phyloP scores from a whole-genome alignment of 495 filamentous ascomycete species.

The Neurospora sp. region DNA sequence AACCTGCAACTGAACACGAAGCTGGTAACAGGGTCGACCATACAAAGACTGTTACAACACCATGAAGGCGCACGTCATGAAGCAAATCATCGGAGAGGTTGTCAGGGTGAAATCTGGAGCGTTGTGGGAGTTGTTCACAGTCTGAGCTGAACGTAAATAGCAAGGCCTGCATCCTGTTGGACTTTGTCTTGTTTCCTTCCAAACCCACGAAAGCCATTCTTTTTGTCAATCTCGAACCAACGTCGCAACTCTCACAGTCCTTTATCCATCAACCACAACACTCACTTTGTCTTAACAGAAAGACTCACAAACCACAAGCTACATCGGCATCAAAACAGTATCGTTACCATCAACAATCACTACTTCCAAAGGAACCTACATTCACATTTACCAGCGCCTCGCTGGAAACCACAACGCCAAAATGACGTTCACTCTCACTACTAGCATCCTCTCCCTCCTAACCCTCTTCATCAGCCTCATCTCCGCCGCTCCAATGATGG shows the following conservation, averaged over 20 bases:
- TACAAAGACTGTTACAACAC: background rate
- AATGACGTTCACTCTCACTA: background rate
- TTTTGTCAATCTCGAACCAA: background rate
- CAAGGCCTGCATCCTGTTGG: background rate
- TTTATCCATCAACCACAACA: background rate
- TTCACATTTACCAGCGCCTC: background rate
- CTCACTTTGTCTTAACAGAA: background rate
- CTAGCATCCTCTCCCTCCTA: background rate
- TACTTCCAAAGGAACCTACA: background rate
- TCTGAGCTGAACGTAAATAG: background rate
- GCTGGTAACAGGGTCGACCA: background rate
- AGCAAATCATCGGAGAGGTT: background rate
- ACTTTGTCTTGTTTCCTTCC: background rate
- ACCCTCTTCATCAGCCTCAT: background rate
- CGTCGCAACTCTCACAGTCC: background rate
- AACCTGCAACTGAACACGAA: background rate
- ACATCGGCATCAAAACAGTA: background rate
- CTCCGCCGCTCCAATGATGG: background rate
- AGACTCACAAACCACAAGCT: background rate
- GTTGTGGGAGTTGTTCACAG: background rate
- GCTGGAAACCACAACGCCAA: background rate
- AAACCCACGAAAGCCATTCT: background rate
- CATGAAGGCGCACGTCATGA: background rate
- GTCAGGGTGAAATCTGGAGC: background rate
- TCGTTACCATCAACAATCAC: background rate